Conservation (phyloP, 768 basidiomycete species). For the Termitomyces eurrhizus region DNA sequence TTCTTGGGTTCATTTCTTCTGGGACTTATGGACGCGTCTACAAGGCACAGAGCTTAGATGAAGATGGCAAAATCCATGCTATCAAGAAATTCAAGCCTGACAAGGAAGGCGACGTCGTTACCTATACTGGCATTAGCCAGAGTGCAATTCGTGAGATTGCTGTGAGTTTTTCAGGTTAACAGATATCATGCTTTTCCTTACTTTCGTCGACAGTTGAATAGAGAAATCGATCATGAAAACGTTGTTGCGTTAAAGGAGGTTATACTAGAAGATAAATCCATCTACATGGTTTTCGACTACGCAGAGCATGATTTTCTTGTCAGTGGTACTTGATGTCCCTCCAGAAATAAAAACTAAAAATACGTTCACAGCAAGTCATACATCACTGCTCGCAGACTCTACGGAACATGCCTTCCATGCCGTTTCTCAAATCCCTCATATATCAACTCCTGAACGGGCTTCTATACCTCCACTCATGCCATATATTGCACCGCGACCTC, state of each 20-base stretch:
- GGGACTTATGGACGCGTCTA: conserved; percentile 99
- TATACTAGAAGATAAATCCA: conserved; percentile 96
- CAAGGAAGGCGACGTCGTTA: conserved; percentile 94
- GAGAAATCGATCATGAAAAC: conserved; percentile 89
- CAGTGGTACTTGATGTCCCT: conserved; percentile 24
- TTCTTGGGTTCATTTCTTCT: conserved; percentile 96
- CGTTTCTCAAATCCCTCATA: conserved; percentile 88
- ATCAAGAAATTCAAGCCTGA: conserved; percentile 99
- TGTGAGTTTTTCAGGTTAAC: conserved; percentile 39
- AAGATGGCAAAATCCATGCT: conserved; percentile 73
- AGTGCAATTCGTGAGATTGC: conserved; percentile 97
- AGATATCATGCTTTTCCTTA: conserved; percentile 12
- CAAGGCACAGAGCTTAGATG: conserved; percentile 81
- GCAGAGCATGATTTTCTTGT: conserved; percentile 98
- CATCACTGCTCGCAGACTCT: conserved; percentile 95
- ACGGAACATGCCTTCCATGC: conserved; percentile 65
- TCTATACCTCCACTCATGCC: conserved; percentile 89
- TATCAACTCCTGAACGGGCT: conserved; percentile 95
- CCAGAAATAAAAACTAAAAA: not conserved
- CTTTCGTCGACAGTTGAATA: conserved; percentile 57
- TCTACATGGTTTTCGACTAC: conserved; percentile 99
- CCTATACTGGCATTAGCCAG: conserved; percentile 97
- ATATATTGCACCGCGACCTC: conserved; percentile 95
- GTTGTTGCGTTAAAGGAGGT: conserved; percentile 90
- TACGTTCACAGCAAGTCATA: conserved; percentile 79